A percentile compares a stretch with the other conserved stretches of the same genome.
Evolutionary conservation across 129 eudicot genomes (phyloP).

Genomic region (Pulicaria dysenterica): DNA sequence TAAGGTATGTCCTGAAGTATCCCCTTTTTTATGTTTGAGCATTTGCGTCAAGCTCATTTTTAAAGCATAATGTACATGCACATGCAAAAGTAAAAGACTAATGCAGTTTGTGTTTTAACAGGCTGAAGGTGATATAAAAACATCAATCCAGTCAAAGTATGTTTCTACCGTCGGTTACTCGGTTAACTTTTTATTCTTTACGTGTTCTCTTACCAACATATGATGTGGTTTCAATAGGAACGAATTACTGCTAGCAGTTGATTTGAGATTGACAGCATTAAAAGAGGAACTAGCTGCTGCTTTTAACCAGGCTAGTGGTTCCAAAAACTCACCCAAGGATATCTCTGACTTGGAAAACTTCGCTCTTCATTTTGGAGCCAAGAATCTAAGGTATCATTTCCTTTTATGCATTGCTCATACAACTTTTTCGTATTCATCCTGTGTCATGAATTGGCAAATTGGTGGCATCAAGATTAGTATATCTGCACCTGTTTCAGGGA

Average conservation of each 20-base stretch:
- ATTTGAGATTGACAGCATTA: slow-evolving; percentile 63
- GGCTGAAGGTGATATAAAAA: slow-evolving; percentile 45
- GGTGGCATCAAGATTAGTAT: slow-evolving; percentile 20
- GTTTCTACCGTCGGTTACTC: slow-evolving; percentile 14
- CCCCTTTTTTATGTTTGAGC: slow-evolving; percentile 18
- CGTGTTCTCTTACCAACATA: slow-evolving; percentile 30
- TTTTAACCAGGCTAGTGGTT: slow-evolving; percentile 57
- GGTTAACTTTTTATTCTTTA: not conserved
- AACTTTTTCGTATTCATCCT: not conserved
- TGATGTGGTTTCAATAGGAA: slow-evolving; percentile 53
- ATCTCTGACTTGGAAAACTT: slow-evolving; percentile 52
- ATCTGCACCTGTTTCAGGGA: slow-evolving; percentile 53
- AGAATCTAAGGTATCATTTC: slow-evolving; percentile 55
- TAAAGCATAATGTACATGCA: slow-evolving; percentile 5
- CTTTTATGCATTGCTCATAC: not conserved
- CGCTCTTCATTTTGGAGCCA: slow-evolving; percentile 69
- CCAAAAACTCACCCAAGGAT: slow-evolving; percentile 51
- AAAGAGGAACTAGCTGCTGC: slow-evolving; percentile 59
- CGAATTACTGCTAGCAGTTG: slow-evolving; percentile 74
- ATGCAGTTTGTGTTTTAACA: slow-evolving; percentile 38
- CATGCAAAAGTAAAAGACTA: not conserved
- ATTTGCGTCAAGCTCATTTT: slow-evolving; percentile 31
- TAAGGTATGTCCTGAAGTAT: slow-evolving; percentile 40
- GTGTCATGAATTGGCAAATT: not conserved
- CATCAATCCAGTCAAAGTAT: slow-evolving; percentile 80